Evolutionary conservation across 129 eudicot genomes (phyloP).

Genomic region (sunflower (Helianthus annuus)): DNA sequence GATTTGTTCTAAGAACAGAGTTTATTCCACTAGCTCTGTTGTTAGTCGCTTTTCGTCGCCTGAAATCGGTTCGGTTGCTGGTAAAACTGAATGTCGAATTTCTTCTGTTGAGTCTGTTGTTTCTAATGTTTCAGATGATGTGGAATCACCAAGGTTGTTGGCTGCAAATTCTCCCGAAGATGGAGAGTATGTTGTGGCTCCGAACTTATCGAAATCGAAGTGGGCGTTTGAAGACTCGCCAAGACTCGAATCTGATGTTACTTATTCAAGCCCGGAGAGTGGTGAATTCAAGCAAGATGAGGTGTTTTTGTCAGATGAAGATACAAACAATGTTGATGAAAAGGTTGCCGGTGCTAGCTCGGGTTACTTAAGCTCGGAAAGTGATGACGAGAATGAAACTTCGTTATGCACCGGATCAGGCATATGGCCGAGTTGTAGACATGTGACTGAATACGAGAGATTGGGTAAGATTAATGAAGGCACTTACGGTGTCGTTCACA

Average conservation of each 20-base stretch:
- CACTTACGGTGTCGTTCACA: slow-evolving; percentile 74
- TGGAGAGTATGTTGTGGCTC: slow-evolving; percentile 33
- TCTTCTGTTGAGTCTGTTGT: slow-evolving; percentile 39
- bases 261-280: slow-evolving; percentile 31
- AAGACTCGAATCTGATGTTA: background rate
- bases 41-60: slow-evolving; percentile 23
- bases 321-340: slow-evolving; percentile 5
- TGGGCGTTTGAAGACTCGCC: slow-evolving; percentile 50
- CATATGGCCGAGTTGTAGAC: slow-evolving; percentile 59
- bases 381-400: slow-evolving; percentile 21
- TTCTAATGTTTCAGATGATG: slow-evolving; percentile 29
- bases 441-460: slow-evolving; percentile 56
- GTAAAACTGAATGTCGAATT: background rate
- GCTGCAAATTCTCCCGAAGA: slow-evolving; percentile 19
- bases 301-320: slow-evolving; percentile 27
- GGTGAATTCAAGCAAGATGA: slow-evolving; percentile 40
- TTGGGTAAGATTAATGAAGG: slow-evolving; percentile 72
- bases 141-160: background rate
- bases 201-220: slow-evolving; percentile 46
- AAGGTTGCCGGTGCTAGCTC: slow-evolving; percentile 1
- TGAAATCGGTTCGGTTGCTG: slow-evolving; percentile 9
- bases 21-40: background rate
- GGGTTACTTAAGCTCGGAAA: slow-evolving; percentile 19
- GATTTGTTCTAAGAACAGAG: slow-evolving; percentile 29
- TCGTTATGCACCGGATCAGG: slow-evolving; percentile 12